Base-by-base conservation (phyloP, 768 basidiomycete genomes). In the Lactarius tabidus region DNA sequence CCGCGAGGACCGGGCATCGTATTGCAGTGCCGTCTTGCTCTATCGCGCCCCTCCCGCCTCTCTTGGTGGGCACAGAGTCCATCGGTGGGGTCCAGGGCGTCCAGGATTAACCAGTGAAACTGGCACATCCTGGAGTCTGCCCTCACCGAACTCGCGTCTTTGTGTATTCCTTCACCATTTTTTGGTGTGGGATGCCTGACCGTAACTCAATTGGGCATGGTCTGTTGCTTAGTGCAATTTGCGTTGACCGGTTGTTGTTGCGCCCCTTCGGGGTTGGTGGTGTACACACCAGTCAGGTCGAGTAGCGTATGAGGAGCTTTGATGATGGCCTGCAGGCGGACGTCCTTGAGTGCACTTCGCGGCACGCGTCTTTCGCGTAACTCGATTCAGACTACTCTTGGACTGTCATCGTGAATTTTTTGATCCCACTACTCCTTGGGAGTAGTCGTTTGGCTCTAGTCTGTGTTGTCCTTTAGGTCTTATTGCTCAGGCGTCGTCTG, bases 371-470 rank as follows among this genome's bases (percentile, higher is more conserved):
- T 59, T 63, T 52, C 18, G 61, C 55, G 66, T 43, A 73, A 77
- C 75, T 75, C 72, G 73, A 76, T 70, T 77, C 75, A 75, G 75
- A 75, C 76, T 76, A 76, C 65, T 75, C 71, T 74, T 33, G 65
- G 65, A 29, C 70, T 75, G 71, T 66, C 66, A 59, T 66, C 66
- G 54, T 39, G 26, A 43, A 57, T 59, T 69, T 68, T 70, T 71
- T 68, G 59, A 60, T 48, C 54, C 33, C 41, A 20, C 41, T 62
- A 56, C 61, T 62, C 61, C 33, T 62, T 17, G 39, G 23, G 61
- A 56, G 61, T 62, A 45, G n/a, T 17, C 8, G 10, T 39, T 48
- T 48, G n/a, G 1, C 23, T 14, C 48, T 1, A 14, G 14, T 26
- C 26, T 8, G 48, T 23, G 48, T 51, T 12, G 23, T 8, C 9